Evolutionary conservation across 495 filamentous ascomycete genomes (phyloP), one percentile per base, ranked within the genome.

Genomic region (Annulohypoxylon stygium): DNA sequence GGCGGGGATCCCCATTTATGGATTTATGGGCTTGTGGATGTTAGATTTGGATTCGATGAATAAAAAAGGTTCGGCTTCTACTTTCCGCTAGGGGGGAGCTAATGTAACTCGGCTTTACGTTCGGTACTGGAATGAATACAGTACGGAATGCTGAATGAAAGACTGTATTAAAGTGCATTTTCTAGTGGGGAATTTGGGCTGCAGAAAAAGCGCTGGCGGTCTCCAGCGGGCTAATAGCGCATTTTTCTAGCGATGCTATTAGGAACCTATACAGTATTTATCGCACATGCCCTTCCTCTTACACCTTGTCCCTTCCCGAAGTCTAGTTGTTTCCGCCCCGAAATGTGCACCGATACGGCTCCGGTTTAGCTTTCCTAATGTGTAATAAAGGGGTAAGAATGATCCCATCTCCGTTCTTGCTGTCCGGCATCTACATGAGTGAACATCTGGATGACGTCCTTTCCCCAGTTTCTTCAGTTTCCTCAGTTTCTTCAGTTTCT

Each of bases 1-100:
- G 26, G 51, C 51, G 51, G 51, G 30, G 51, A 55, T 55, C 51
- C 26, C 51, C 51, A 55, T 34, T 57, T 30, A 30, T 30, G 30
- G 30, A 30, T 4, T 4, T 4, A 30, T 6, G 30, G 30, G 30
- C 2, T 43, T 34, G 23, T 54, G 50, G 23, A 33, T 54, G 50
- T 26, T 54, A 33, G 25, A 23, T 54, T 54, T 26, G 1, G 50
- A 54, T 30, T n/a, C 50, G 12, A 54, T 25, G 20, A 26, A 26
- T 12, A 3, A 30, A 4, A 53, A 53, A 23, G 10, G 30, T 26
- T n/a, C 25, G 30, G 25, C n/a, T 4, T 33, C 12, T n/a, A 2
- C 25, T 30, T 54, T 30, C 30, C 5, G 25, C 12, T 5, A 11
- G 30, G 30, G 23, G 11, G 23, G 23, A 54, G 50, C 50, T 54